phyloP scores from a whole-genome alignment of 306 rosid species.

The Trichosanthes truncata region DNA sequence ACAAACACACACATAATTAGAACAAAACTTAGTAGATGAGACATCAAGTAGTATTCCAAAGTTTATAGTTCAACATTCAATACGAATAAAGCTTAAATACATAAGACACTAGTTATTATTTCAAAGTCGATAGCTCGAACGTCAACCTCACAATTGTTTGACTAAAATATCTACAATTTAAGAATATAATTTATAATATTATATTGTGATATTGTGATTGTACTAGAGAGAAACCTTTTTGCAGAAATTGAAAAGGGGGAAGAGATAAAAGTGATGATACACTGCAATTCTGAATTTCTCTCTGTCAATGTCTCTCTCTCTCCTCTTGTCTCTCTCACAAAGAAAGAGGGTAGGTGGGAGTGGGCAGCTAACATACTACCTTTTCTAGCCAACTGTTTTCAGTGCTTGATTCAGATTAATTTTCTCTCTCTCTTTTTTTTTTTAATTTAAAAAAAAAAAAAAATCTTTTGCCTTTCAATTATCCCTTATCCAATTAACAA shows the following conservation, averaged over 20 bases:
- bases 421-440: neutral
- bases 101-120: no score
- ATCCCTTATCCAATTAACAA: neutral
- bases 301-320: neutral
- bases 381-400: constrained; percentile 4
- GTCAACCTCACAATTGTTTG: no score
- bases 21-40: no score
- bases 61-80: no score
- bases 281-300: neutral
- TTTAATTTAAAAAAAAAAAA: neutral
- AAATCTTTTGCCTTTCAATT: neutral
- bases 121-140: no score
- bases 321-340: neutral
- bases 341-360: constrained; percentile 6
- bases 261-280: neutral
- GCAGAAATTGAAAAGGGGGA: neutral
- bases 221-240: neutral
- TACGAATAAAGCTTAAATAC: no score
- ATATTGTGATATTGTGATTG: neutral
- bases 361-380: neutral
- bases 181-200: no score
- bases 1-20: no score
- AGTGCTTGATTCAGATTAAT: neutral
- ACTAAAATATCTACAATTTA: no score
- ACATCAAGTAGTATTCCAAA: no score